Percentiles rank a stretch among this genome's conserved stretches.
phyloP scores from a whole-genome alignment of 2,329 filamentous ascomycete genomes.

The Teratosphaeria zuluensis region DNA sequence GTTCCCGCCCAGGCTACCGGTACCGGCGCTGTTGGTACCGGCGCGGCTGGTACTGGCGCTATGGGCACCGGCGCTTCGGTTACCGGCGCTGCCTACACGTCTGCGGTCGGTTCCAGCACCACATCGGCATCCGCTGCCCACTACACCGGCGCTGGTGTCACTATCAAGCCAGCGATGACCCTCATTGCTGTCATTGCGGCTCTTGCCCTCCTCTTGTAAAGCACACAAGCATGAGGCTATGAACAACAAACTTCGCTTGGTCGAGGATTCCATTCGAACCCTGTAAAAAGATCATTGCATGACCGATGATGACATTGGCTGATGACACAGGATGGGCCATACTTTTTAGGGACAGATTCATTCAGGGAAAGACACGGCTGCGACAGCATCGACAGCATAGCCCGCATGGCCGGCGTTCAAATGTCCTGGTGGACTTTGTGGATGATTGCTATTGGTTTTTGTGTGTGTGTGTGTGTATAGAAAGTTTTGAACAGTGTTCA shows the following conservation, averaged over 20 bases:
- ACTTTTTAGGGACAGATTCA: background rate
- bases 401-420: background rate
- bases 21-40: background rate
- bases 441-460: background rate
- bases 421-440: background rate
- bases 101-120: background rate
- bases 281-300: background rate
- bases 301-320: background rate
- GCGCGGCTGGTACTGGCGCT: background rate
- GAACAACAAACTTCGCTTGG: background rate
- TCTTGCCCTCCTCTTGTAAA: slow-evolving; percentile 4
- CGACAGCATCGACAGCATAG: background rate
- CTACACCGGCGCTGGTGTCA: slow-evolving; percentile 1
- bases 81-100: background rate
- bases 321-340: background rate
- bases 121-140: background rate
- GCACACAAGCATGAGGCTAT: background rate
- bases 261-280: background rate
- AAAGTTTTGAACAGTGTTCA: background rate
- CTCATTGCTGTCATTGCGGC: slow-evolving; percentile 2
- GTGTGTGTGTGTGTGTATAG: background rate
- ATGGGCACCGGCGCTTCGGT: background rate
- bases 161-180: slow-evolving; percentile 3
- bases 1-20: background rate
- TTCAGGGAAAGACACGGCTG: background rate